Percentiles rank a stretch among this genome's conserved stretches.
Conservation (phyloP, 139 green algal species). For the Chloropicon primus region DNA sequence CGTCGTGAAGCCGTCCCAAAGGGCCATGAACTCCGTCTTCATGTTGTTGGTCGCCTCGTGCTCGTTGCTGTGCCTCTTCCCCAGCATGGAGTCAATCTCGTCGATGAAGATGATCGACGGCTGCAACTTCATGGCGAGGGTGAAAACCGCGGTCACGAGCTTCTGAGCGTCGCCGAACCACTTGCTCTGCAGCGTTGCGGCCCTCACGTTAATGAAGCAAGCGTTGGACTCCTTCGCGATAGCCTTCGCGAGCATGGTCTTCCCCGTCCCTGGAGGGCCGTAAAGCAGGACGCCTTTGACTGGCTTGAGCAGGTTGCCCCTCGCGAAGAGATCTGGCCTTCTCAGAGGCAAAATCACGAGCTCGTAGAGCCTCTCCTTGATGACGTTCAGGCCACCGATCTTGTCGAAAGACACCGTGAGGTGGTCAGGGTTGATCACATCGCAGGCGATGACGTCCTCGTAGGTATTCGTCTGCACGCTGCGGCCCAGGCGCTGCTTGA, state of each 20-base stretch:
- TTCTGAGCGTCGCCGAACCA: conserved; percentile 91
- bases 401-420: conserved; percentile 62
- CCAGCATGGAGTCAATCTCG: conserved; percentile 87
- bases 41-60: conserved; percentile 58
- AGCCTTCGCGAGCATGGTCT: conserved; percentile 86
- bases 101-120: conserved; percentile 94
- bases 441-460: conserved; percentile 52
- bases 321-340: conserved; percentile 52
- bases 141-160: conserved; percentile 70
- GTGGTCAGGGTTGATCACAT: conserved; percentile 66
- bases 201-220: conserved; percentile 87
- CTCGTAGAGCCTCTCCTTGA: conserved; percentile 45
- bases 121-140: conserved; percentile 75
- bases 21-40: conserved; percentile 94
- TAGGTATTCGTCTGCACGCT: conserved; percentile 23
- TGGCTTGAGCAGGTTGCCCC: conserved; percentile 58
- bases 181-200: conserved; percentile 74
- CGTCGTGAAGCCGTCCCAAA: conserved; percentile 87
- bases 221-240: conserved; percentile 73
- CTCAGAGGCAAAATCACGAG: conserved; percentile 72
- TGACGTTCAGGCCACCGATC: conserved; percentile 58
- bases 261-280: conserved; percentile 81
- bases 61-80: conserved; percentile 51
- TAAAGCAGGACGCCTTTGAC: conserved; percentile 80
- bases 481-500: conserved; percentile 22